Percentiles rank a stretch among this genome's conserved stretches.
These are phyloP conservation scores for Hemileia vastatrix DNA, from an alignment of 1,284 basidiomycete species.

Conservation along the genomic window DNA sequence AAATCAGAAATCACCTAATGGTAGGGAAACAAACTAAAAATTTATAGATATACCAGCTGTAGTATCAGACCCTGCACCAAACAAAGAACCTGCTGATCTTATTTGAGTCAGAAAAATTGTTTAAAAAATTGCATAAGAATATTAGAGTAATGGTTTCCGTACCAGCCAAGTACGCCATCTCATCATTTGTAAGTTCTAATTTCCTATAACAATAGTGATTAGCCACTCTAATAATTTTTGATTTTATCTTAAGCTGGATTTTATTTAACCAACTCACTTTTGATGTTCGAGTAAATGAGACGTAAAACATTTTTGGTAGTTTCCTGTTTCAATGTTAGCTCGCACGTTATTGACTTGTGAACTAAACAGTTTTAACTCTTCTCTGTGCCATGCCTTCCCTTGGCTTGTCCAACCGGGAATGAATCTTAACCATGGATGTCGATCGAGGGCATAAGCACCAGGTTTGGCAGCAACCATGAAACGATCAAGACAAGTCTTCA, in stretches of 20 bases:
- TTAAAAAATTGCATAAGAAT: neutral
- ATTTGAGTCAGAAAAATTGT: neutral
- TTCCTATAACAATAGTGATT: constrained; percentile 5
- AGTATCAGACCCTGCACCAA: constrained; percentile 20
- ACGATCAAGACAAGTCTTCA: constrained; percentile 50
- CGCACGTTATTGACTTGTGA: constrained; percentile 50
- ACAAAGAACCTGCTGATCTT: constrained; percentile 7
- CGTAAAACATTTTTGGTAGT: constrained; percentile 6
- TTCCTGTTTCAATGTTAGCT: constrained; percentile 47
- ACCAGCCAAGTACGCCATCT: constrained; percentile 28
- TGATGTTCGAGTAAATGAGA: constrained; percentile 17
- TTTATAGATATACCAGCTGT: constrained; percentile 6
- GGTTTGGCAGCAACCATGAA: constrained; percentile 52
- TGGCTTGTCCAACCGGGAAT: constrained; percentile 55
- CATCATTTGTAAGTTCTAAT: constrained; percentile 20
- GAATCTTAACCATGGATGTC: constrained; percentile 52
- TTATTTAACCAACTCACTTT: neutral
- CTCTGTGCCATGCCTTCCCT: constrained; percentile 51
- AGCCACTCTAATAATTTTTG: too few relatives aligned
- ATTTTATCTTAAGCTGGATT: neutral
- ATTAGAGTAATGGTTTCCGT: neutral
- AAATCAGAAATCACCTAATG: neutral
- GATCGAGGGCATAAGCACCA: constrained; percentile 55
- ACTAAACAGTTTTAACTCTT: constrained; percentile 55
- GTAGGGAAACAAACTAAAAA: neutral